Base-by-base conservation (phyloP, 1,139 yeast species). In the Kodamaea suecica region DNA sequence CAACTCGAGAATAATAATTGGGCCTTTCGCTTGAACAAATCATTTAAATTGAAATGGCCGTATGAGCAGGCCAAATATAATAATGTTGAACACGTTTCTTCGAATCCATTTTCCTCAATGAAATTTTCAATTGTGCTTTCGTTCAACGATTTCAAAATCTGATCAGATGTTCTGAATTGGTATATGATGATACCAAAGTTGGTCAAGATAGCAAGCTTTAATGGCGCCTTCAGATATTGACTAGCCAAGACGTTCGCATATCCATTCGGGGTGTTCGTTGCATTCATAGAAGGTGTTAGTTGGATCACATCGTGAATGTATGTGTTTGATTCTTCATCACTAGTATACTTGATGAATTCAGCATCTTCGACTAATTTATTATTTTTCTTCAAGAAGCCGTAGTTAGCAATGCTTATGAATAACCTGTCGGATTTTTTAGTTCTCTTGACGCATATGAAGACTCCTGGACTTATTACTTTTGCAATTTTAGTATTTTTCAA, bases 51-150 rank as follows among this genome's bases (percentile, higher is more conserved):
- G 39, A 58, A 59, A 44, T 59, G 62, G 21, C 80, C 80, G 48
- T 76, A 78, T 36, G 85, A 79, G 45, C 95, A 84, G 1, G 95
- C 84, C 39, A 87, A 77, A 47, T 84, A 84, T 38, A 92, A 67
- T 11, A 95, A 84, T 5, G 92, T 81, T 0, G 95, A 83, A 52
- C 97, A 90, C 2, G 95, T 80, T 59, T 92, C 97, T 47, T 70
- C 76, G 38, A 56, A 69, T 0, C 76, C 76, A 44, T 70, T 69
- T 40, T 69, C 75, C 40, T 69, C 75, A 32, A 70, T 66, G 46
- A 67, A 70, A 43, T 66, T 66, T 41, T 69, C 74, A 21, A 70
- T 58, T 3, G 66, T 60, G 40, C 80, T 85, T 37, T 81, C 85
- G 24, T 78, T 72, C 33, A 85, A 68, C 6, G 82, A 73, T 51